Conservation (phyloP, 371 early-diverging fungal genomes). For the Capillidium rhysosporum region DNA sequence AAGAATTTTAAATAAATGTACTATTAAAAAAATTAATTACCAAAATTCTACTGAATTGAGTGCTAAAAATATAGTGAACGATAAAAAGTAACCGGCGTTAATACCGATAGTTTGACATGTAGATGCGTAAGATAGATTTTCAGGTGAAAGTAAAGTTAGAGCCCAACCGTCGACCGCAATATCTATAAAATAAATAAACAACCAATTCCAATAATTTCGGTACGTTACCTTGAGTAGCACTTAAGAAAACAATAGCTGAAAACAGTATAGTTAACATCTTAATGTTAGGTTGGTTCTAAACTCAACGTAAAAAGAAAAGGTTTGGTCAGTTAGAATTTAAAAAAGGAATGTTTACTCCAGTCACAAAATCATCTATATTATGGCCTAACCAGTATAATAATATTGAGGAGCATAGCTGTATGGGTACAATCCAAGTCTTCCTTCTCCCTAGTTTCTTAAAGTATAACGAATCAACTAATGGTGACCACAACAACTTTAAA, state of each 20-base stretch:
- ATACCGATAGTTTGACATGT: slow-evolving; percentile 93
- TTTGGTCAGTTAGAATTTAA: not conserved
- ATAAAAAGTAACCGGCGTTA: slow-evolving; percentile 84
- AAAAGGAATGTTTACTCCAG: slow-evolving; percentile 12
- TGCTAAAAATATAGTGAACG: slow-evolving; percentile 90
- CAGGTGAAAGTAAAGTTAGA: slow-evolving; percentile 69
- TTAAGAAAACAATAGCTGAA: slow-evolving; percentile 64
- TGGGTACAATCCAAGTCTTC: slow-evolving; percentile 97
- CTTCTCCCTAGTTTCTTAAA: slow-evolving; percentile 62
- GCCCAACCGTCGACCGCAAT: slow-evolving; percentile 98
- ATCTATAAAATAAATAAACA: slow-evolving; percentile 21
- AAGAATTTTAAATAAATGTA: not conserved
- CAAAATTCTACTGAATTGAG: slow-evolving; percentile 82
- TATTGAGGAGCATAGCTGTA: slow-evolving; percentile 60
- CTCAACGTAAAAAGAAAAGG: not conserved
- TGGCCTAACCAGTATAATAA: slow-evolving; percentile 56
- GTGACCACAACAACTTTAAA: slow-evolving; percentile 85
- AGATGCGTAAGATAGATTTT: slow-evolving; percentile 72
- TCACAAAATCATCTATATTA: slow-evolving; percentile 52
- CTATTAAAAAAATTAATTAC: slow-evolving; percentile 6
- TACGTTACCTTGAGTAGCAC: slow-evolving; percentile 67
- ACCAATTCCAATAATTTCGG: not conserved
- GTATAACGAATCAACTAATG: slow-evolving; percentile 82
- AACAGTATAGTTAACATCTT: slow-evolving; percentile 42
- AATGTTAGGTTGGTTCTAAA: slow-evolving; percentile 33